Conservation (phyloP, 2,329 filamentous ascomycete species). For the Bimuria novae-zelandiae region DNA sequence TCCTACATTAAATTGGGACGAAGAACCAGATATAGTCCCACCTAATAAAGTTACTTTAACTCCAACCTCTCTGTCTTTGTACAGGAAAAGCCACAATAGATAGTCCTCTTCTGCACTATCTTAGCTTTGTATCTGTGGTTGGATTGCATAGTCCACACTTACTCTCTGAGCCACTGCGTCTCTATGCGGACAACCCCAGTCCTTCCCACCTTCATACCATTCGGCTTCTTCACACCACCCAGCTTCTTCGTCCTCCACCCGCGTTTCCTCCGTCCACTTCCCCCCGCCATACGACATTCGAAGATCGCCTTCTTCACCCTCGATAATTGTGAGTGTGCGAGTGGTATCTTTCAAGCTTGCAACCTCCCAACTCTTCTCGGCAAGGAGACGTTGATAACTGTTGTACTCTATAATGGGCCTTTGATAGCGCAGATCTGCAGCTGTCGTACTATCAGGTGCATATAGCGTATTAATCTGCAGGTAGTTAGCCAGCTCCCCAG, state of each 20-base stretch:
- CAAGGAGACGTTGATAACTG: slow-evolving; percentile 9
- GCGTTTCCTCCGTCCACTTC: background rate
- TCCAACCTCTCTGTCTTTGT: background rate
- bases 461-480: slow-evolving; percentile 13
- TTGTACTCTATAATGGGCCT: slow-evolving; percentile 4
- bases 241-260: background rate
- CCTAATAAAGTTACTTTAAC: slow-evolving; percentile 1
- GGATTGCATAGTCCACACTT: background rate
- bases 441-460: background rate
- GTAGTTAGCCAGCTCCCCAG: slow-evolving; percentile 4
- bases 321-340: background rate
- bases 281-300: background rate
- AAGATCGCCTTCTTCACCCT: background rate
- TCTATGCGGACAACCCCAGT: slow-evolving; percentile 1
- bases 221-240: slow-evolving; percentile 8
- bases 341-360: background rate
- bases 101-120: slow-evolving; percentile 2
- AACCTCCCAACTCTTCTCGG: background rate
- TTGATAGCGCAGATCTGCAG: background rate
- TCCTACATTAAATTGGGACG: too few relatives aligned
- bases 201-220: slow-evolving; percentile 6
- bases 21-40: too few relatives aligned
- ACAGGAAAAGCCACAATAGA: slow-evolving; percentile 4
- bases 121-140: background rate
- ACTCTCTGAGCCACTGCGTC: background rate